phyloP scores from a whole-genome alignment of 371 early-diverging fungal species.

The Batkoa obscura region DNA sequence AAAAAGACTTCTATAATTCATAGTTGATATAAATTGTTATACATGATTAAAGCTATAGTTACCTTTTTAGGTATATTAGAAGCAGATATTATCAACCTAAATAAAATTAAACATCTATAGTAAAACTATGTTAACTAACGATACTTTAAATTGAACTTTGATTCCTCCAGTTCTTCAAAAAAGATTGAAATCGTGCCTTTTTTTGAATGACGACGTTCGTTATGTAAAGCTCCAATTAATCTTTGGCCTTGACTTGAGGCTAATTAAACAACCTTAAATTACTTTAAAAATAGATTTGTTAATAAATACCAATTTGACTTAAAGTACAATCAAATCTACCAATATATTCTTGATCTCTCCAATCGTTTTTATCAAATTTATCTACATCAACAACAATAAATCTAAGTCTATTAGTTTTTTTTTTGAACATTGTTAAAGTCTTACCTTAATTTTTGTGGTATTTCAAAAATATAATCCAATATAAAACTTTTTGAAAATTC shows the following conservation, averaged over 20 bases:
- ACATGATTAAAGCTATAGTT: not conserved
- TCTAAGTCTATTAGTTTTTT: slow-evolving; percentile 1
- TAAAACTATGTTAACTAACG: not conserved
- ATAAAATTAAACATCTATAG: not conserved
- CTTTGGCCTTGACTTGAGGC: not conserved
- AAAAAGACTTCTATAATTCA: not conserved
- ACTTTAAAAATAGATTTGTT: not conserved
- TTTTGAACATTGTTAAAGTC: not conserved
- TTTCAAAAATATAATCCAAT: slow-evolving; percentile 25
- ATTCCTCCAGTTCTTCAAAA: slow-evolving; percentile 9
- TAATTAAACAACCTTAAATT: not conserved
- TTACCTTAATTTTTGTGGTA: slow-evolving; percentile 16
- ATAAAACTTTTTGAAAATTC: slow-evolving; percentile 19
- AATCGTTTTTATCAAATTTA: slow-evolving; percentile 11
- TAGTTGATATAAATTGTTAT: not conserved
- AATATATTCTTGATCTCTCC: slow-evolving; percentile 20
- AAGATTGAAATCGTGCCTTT: not conserved
- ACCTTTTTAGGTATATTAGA: not conserved
- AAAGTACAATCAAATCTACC: slow-evolving; percentile 20
- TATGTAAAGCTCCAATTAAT: not conserved
- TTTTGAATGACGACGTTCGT: not conserved
- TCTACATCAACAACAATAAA: slow-evolving; percentile 24
- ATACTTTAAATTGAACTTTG: slow-evolving; percentile 8
- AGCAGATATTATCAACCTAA: not conserved
- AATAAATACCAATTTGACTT: slow-evolving; percentile 14